phyloP scores from a whole-genome alignment of 2,329 filamentous ascomycete species.

The Chaetomium sp. region DNA sequence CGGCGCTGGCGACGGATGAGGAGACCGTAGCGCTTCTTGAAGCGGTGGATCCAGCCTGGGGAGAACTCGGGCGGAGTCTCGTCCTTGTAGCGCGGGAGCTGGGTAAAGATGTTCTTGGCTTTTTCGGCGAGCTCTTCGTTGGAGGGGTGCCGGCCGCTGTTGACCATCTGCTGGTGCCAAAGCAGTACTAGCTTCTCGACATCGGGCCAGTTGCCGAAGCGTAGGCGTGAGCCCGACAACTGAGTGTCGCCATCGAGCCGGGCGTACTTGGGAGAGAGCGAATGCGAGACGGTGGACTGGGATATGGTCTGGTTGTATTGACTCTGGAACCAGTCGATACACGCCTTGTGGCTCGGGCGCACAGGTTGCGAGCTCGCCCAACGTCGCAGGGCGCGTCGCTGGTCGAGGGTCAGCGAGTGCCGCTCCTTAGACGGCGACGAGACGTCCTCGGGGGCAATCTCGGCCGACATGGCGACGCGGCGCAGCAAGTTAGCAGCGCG shows the following conservation, averaged over 20 bases:
- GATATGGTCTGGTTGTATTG: slow-evolving; percentile 63
- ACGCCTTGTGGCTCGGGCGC: slow-evolving; percentile 62
- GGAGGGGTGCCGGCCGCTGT: slow-evolving; percentile 58
- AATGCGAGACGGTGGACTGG: slow-evolving; percentile 65
- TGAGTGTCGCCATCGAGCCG: slow-evolving; percentile 63
- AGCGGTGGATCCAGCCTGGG: slow-evolving; percentile 65
- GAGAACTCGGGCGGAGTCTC: slow-evolving; percentile 64
- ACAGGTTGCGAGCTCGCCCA: slow-evolving; percentile 61
- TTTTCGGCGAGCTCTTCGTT: slow-evolving; percentile 66
- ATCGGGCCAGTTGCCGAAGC: slow-evolving; percentile 66
- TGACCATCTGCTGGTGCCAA: slow-evolving; percentile 57
- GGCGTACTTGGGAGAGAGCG: slow-evolving; percentile 63
- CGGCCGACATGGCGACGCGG: slow-evolving; percentile 29
- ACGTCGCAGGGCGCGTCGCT: slow-evolving; percentile 60
- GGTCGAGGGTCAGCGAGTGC: slow-evolving; percentile 63
- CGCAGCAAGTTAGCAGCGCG: neutral
- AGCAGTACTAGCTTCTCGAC: slow-evolving; percentile 60
- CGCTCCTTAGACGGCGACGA: slow-evolving; percentile 49
- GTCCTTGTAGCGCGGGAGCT: slow-evolving; percentile 62
- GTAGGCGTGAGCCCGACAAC: slow-evolving; percentile 62
- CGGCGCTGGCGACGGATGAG: slow-evolving; percentile 59
- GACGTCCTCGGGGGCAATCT: slow-evolving; percentile 26
- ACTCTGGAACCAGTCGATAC: slow-evolving; percentile 63
- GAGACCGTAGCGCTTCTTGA: slow-evolving; percentile 65
- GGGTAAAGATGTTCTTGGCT: slow-evolving; percentile 60